Conservation (phyloP, 2,329 filamentous ascomycete species). For the Aspergillus sp. region DNA sequence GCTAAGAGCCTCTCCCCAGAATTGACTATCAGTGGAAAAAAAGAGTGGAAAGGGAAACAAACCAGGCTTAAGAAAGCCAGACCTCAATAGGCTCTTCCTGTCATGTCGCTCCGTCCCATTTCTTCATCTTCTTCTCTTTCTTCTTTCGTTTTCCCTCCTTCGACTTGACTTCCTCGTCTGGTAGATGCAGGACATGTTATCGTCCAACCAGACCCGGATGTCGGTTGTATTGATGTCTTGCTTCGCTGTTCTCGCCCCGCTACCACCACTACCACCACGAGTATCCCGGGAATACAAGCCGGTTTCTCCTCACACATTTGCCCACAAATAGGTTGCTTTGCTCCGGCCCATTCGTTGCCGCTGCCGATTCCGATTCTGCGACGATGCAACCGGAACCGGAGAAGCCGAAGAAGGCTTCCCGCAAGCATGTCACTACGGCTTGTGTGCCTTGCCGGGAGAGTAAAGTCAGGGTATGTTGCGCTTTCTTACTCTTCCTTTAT, state of each 20-base stretch:
- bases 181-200: not conserved
- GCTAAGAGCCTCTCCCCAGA: not conserved
- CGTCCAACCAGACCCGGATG: constrained; percentile 1
- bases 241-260: not conserved
- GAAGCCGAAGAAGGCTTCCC: constrained; percentile 23
- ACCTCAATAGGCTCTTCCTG: not conserved
- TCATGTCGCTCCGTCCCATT: not conserved
- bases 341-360: not conserved
- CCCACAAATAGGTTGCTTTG: not conserved
- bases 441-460: constrained; percentile 40
- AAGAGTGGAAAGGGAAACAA: not conserved
- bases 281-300: not conserved
- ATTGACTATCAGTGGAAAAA: not conserved
- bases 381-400: constrained; percentile 19
- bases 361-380: not conserved
- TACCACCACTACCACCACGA: not conserved
- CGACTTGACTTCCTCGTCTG: not conserved
- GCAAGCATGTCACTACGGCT: constrained; percentile 39
- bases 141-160: not conserved
- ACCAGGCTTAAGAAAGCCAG: not conserved
- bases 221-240: constrained; percentile 4
- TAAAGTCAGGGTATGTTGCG: constrained; percentile 34
- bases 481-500: not conserved
- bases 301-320: not conserved
- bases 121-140: not conserved